Percentiles rank a stretch among this genome's conserved stretches.
Conservation (phyloP, 371 early-diverging fungal species). For the Dentiscutata heterogama region DNA sequence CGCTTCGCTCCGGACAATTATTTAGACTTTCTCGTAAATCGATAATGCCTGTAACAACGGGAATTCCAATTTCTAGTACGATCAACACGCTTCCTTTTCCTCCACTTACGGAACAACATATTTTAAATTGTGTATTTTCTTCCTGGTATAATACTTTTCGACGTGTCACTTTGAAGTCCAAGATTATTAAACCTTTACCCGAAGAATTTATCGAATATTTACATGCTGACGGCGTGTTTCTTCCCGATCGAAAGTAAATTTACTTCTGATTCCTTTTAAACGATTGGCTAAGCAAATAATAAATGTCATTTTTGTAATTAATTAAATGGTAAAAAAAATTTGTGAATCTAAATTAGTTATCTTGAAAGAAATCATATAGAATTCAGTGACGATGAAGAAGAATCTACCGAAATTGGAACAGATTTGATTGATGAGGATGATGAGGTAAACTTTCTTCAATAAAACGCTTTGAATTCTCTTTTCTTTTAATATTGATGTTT, state of each 20-base stretch:
- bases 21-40: no score
- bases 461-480: neutral
- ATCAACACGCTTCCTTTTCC: neutral
- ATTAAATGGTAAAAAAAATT: no score
- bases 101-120: slow-evolving; percentile 42
- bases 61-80: neutral
- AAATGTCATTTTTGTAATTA: neutral
- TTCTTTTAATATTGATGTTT: neutral
- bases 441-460: neutral
- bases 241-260: slow-evolving; percentile 74
- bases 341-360: slow-evolving; percentile 37
- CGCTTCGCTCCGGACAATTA: no score
- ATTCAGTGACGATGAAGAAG: slow-evolving; percentile 57
- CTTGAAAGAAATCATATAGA: slow-evolving; percentile 36
- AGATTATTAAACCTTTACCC: slow-evolving; percentile 71
- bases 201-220: slow-evolving; percentile 85
- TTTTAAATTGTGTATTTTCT: slow-evolving; percentile 74
- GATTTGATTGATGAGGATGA: neutral
- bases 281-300: neutral
- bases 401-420: slow-evolving; percentile 39
- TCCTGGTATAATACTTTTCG: slow-evolving; percentile 82
- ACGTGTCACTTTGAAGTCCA: slow-evolving; percentile 72
- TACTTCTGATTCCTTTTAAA: neutral
- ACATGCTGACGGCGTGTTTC: slow-evolving; percentile 83
- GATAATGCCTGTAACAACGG: slow-evolving; percentile 24